Percentiles rank a stretch among this genome's conserved stretches.
Conservation (phyloP, 106 monocot species). For the Dendrobium huoshanense region DNA sequence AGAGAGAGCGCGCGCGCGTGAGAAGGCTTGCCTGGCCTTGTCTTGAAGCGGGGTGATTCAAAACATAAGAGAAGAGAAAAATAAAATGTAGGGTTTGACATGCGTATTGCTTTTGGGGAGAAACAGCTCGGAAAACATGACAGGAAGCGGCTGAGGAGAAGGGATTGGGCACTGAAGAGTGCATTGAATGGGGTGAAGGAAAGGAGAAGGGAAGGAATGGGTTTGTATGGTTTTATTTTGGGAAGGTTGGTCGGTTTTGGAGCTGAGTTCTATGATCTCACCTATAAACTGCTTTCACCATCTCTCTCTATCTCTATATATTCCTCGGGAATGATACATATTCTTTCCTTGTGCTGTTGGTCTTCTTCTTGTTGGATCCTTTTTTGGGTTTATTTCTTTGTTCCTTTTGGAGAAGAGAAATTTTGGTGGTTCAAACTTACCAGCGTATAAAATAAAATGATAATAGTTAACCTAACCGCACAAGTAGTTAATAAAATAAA, state of each 20-base stretch:
- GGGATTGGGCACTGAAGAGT: background rate
- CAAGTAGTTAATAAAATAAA: too few relatives aligned
- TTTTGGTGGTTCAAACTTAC: background rate
- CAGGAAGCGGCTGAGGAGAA: conserved; percentile 1
- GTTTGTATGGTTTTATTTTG: background rate
- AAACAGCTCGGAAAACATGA: conserved; percentile 10
- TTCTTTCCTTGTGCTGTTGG: background rate
- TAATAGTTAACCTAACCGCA: too few relatives aligned
- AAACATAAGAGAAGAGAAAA: background rate
- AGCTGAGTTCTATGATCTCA: too few relatives aligned
- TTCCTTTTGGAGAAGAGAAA: background rate
- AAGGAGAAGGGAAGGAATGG: background rate
- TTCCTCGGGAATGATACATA: conserved; percentile 5
- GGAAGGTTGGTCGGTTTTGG: background rate
- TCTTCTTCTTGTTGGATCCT: background rate
- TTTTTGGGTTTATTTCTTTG: background rate
- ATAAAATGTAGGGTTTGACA: background rate
- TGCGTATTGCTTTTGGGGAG: conserved; percentile 2
- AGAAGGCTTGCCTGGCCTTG: background rate
- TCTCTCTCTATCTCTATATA: background rate
- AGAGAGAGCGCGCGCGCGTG: background rate
- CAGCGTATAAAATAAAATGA: too few relatives aligned
- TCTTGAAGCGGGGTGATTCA: background rate
- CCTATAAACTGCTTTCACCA: background rate
- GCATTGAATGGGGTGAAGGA: background rate